Percentiles rank a stretch among this genome's conserved stretches.
These are phyloP conservation scores for Maudiozyma pseudohumilis DNA, from an alignment of 805 yeast genomes.

Conservation along the genomic window DNA sequence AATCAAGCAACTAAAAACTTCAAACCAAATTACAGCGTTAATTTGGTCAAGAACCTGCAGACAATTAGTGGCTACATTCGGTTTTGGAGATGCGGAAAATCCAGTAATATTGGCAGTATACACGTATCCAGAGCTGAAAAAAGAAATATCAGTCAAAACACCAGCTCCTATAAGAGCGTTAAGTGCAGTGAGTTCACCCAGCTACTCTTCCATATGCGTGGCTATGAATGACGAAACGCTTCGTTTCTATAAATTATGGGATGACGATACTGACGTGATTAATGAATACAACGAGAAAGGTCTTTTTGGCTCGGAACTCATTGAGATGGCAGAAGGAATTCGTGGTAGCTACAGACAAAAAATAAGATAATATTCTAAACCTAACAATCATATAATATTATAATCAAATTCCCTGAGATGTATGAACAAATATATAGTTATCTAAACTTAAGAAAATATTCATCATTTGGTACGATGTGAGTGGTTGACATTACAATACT, in stretches of 20 bases:
- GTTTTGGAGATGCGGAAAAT: slow-evolving; percentile 51
- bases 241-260: slow-evolving; percentile 68
- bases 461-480: too few species aligned
- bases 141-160: slow-evolving; percentile 40
- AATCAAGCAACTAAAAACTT: slow-evolving; percentile 44
- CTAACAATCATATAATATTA: too few species aligned
- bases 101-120: slow-evolving; percentile 50
- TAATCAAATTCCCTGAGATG: too few species aligned
- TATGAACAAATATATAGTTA: too few species aligned
- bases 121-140: slow-evolving; percentile 54
- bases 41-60: slow-evolving; percentile 59
- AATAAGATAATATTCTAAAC: not conserved
- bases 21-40: slow-evolving; percentile 70
- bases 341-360: slow-evolving; percentile 1
- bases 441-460: too few species aligned
- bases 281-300: slow-evolving; percentile 36
- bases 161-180: slow-evolving; percentile 47
- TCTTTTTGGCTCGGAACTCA: slow-evolving; percentile 45
- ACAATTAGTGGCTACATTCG: slow-evolving; percentile 72
- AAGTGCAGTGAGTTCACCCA: slow-evolving; percentile 60
- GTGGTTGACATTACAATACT: too few species aligned
- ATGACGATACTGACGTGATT: slow-evolving; percentile 29
- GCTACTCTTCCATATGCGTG: slow-evolving; percentile 50
- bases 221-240: slow-evolving; percentile 75
- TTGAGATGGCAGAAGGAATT: slow-evolving; percentile 52